Conservation (phyloP, 768 basidiomycete species). For the Asterophora lycoperdoides region DNA sequence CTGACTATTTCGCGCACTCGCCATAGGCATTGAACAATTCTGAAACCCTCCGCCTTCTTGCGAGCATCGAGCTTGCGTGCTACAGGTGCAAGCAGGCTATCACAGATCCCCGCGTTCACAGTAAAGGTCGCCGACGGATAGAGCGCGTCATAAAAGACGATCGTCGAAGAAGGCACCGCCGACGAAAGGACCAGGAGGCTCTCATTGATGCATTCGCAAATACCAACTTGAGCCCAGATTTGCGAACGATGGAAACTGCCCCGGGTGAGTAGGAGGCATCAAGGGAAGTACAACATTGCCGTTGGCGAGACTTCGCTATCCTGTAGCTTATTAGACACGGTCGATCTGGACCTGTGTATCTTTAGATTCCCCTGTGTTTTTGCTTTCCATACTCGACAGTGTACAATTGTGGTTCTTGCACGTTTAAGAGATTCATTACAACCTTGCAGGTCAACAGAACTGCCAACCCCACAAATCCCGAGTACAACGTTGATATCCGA, state of each 20-base stretch:
- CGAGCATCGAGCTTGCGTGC: conserved; percentile 82
- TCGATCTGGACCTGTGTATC: conserved; percentile 9
- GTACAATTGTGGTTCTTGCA: conserved; percentile 3
- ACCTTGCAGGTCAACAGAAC: not conserved
- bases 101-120: conserved; percentile 61
- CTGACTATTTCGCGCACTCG: conserved; percentile 1
- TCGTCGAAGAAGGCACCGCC: conserved; percentile 71
- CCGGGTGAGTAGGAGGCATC: conserved; percentile 17
- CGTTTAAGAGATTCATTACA: conserved; percentile 8
- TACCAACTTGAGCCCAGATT: conserved; percentile 38
- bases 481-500: conserved; percentile 9
- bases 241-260: conserved; percentile 20
- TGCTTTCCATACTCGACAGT: conserved; percentile 6
- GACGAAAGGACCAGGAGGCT: conserved; percentile 80
- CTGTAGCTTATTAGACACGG: conserved; percentile 17
- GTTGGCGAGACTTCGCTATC: conserved; percentile 1
- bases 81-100: conserved; percentile 70
- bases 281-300: conserved; percentile 1
- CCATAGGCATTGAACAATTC: conserved; percentile 74
- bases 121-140: conserved; percentile 63
- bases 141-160: conserved; percentile 85
- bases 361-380: conserved; percentile 9
- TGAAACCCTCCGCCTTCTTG: conserved; percentile 76
- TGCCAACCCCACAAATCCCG: conserved; percentile 3
- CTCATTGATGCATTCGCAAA: conserved; percentile 77